Conservation (phyloP, 2,329 filamentous ascomycete species). For the Aspergillus alliaceus region DNA sequence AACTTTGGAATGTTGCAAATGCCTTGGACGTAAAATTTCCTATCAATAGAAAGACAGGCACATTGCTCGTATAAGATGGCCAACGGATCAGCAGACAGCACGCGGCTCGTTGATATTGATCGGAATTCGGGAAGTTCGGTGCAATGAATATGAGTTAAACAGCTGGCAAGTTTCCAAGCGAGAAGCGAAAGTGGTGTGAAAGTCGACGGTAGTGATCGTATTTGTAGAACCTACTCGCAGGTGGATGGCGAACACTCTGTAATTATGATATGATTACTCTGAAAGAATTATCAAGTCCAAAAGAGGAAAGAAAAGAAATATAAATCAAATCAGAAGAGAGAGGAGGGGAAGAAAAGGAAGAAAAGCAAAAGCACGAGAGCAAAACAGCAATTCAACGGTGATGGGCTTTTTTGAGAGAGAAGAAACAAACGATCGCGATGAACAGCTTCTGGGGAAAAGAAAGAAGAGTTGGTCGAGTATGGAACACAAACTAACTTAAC, state of each 20-base stretch:
- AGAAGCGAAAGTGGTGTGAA: constrained; percentile 11
- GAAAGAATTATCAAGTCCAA: not conserved
- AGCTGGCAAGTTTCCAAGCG: constrained; percentile 2
- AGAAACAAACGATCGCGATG: not conserved
- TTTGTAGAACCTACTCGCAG: not conserved
- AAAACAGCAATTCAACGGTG: not conserved
- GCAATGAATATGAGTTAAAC: constrained; percentile 1
- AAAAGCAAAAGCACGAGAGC: not conserved
- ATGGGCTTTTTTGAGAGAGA: not conserved
- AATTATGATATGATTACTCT: not conserved
- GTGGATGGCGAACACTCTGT: no score
- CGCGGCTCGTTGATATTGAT: not conserved
- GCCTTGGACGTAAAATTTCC: constrained; percentile 10
- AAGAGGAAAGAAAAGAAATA: not conserved
- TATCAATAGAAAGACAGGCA: constrained; percentile 10
- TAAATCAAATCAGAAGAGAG: not conserved
- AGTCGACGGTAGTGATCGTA: not conserved
- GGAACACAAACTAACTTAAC: not conserved
- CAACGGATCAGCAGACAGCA: not conserved
- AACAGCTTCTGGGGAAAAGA: constrained; percentile 5
- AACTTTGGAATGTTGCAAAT: constrained; percentile 13
- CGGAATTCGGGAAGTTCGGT: not conserved
- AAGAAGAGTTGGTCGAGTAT: not conserved
- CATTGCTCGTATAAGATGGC: constrained; percentile 12
- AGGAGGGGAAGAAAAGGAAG: not conserved